These are phyloP conservation scores for Thermochaetoides thermophila DNA, from an alignment of 495 filamentous ascomycete genomes.

Conservation along the genomic window DNA sequence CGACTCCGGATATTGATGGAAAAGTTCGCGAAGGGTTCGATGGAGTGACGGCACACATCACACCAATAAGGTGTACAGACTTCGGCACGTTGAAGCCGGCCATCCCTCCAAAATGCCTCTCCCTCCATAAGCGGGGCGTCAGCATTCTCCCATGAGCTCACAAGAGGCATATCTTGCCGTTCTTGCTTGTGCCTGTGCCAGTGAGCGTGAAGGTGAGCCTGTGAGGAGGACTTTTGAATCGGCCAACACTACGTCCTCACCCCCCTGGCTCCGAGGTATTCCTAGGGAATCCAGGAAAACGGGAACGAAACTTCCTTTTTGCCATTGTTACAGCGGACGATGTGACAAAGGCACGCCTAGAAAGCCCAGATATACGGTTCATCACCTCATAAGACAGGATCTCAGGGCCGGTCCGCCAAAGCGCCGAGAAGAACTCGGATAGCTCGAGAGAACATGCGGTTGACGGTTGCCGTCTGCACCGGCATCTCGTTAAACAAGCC, in stretches of 20 bases:
- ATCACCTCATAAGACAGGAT: slow-evolving; percentile 3
- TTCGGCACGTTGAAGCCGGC: slow-evolving; percentile 1
- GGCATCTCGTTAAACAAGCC: slow-evolving; percentile 1
- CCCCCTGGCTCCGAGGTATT: too few species aligned
- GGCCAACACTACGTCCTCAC: too few species aligned
- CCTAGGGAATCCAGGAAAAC: too few species aligned
- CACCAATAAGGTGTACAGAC: slow-evolving; percentile 2
- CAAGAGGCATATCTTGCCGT: too few species aligned
- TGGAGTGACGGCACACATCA: background rate
- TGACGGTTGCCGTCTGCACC: background rate
- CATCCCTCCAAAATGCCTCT: slow-evolving; percentile 1
- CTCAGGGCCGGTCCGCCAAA: slow-evolving; percentile 12
- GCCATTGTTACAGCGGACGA: too few species aligned
- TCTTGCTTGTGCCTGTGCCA: too few species aligned
- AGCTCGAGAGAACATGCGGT: too few species aligned
- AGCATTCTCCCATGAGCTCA: background rate
- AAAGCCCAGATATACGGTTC: background rate
- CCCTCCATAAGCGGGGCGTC: slow-evolving; percentile 4
- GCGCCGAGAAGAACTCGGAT: slow-evolving; percentile 4
- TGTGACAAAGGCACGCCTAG: too few species aligned
- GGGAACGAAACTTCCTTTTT: too few species aligned
- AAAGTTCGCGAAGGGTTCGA: slow-evolving; percentile 10
- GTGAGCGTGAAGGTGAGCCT: too few species aligned
- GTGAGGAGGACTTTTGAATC: too few species aligned
- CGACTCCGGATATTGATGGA: slow-evolving; percentile 11